A percentile compares a stretch with the other conserved stretches of the same genome.
phyloP scores from a whole-genome alignment of 1,139 yeast species.

The Zygosaccharomyces sapae region DNA sequence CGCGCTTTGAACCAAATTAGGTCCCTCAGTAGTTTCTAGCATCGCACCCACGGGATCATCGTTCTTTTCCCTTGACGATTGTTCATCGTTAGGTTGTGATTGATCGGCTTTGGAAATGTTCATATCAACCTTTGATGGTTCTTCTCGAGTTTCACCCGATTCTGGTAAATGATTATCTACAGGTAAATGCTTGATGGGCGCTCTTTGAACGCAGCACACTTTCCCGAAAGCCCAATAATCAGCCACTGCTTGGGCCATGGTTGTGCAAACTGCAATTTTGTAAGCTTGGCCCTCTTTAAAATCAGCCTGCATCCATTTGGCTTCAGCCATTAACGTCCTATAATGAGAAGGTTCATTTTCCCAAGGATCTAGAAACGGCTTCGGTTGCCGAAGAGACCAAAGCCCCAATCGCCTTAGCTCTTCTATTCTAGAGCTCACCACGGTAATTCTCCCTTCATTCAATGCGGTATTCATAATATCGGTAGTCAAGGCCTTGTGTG shows the following conservation, averaged over 20 bases:
- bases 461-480: slow-evolving; percentile 81
- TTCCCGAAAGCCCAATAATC: slow-evolving; percentile 81
- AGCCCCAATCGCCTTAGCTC: slow-evolving; percentile 81
- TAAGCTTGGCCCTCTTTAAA: slow-evolving; percentile 66
- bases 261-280: slow-evolving; percentile 65
- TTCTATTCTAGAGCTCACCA: slow-evolving; percentile 84
- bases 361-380: slow-evolving; percentile 64
- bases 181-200: slow-evolving; percentile 3
- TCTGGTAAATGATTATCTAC: not conserved
- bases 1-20: slow-evolving; percentile 6
- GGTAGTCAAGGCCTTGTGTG: slow-evolving; percentile 81
- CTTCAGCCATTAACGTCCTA: slow-evolving; percentile 74
- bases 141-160: not conserved
- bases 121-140: not conserved
- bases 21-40: slow-evolving; percentile 14
- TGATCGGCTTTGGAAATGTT: not conserved
- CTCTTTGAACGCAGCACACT: slow-evolving; percentile 52
- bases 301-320: slow-evolving; percentile 80
- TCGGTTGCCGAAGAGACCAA: slow-evolving; percentile 91
- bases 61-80: not conserved
- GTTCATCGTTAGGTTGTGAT: not conserved
- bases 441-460: slow-evolving; percentile 87
- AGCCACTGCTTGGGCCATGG: slow-evolving; percentile 63
- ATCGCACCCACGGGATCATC: slow-evolving; percentile 7
- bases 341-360: slow-evolving; percentile 50